A percentile compares a stretch with the other conserved stretches of the same genome.
These are phyloP conservation scores for Dothidotthia symphoricarpi DNA, from an alignment of 2,329 filamentous ascomycete genomes.

Conservation along the genomic window DNA sequence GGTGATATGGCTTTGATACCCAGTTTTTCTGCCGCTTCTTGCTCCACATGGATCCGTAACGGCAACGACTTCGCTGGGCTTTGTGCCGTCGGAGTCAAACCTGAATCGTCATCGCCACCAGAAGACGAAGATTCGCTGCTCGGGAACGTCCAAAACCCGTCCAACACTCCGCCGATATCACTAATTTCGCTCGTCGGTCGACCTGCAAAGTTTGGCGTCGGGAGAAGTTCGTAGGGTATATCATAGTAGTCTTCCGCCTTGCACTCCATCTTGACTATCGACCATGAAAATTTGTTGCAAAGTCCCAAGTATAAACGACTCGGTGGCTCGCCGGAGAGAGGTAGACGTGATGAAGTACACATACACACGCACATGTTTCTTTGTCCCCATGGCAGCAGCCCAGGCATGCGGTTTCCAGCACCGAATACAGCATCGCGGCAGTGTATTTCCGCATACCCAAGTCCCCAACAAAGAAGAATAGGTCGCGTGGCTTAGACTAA, in stretches of 20 bases:
- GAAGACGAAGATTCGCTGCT: conserved; percentile 6
- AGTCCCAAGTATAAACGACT: too few relatives aligned
- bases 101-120: conserved; percentile 10
- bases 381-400: too few relatives aligned
- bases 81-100: conserved; percentile 4
- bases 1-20: conserved; percentile 7
- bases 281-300: too few relatives aligned
- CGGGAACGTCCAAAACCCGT: conserved; percentile 13
- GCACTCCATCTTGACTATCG: conserved; percentile 7
- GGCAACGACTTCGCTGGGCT: conserved; percentile 3
- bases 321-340: too few relatives aligned
- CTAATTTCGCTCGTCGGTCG: conserved; percentile 25
- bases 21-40: conserved; percentile 3
- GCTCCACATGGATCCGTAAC: conserved; percentile 4
- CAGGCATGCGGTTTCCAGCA: too few relatives aligned
- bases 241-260: conserved; percentile 22
- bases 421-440: too few relatives aligned
- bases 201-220: conserved; percentile 24
- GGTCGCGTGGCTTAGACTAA: too few relatives aligned
- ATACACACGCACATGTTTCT: too few relatives aligned
- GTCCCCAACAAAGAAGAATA: too few relatives aligned
- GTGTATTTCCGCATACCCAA: too few relatives aligned
- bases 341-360: too few relatives aligned
- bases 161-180: conserved; percentile 12
- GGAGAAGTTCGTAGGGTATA: conserved; percentile 19